These are phyloP conservation scores for Platanthera guangdongensis DNA, from an alignment of 106 monocot species.

Conservation along the genomic window DNA sequence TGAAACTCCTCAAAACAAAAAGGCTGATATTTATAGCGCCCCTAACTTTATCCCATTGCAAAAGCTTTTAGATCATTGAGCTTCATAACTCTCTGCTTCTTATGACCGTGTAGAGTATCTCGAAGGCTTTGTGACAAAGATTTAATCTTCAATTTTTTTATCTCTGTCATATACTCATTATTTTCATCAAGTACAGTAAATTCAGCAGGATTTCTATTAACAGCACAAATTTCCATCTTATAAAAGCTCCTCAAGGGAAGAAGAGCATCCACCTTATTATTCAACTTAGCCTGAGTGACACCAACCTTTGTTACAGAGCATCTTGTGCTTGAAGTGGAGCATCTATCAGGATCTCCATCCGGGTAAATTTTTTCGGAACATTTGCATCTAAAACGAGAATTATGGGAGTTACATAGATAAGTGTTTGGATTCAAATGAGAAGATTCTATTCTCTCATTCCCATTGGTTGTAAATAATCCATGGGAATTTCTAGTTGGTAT, in stretches of 20 bases:
- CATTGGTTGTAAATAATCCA: background rate
- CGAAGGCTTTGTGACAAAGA: background rate
- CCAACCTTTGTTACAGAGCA: conserved; percentile 6
- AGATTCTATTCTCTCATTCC: conserved; percentile 10
- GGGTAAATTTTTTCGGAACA: conserved; percentile 10
- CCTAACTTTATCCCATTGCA: conserved; percentile 2
- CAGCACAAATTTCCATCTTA: conserved; percentile 30
- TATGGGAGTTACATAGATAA: background rate
- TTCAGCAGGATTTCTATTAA: conserved; percentile 91
- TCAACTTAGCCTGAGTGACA: conserved; percentile 7
- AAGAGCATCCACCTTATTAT: conserved; percentile 13
- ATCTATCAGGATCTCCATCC: conserved; percentile 1
- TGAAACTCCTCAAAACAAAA: conserved; percentile 9
- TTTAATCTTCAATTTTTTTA: conserved; percentile 17
- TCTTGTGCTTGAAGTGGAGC: background rate
- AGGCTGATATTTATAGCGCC: background rate
- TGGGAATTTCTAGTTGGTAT: conserved; percentile 10
- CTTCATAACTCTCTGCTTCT: conserved; percentile 24
- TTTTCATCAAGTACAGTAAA: conserved; percentile 52
- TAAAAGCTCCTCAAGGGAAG: conserved; percentile 11
- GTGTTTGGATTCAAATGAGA: conserved; percentile 9
- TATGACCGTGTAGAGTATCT: conserved; percentile 5
- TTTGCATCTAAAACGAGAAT: conserved; percentile 7
- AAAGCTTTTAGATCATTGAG: conserved; percentile 24
- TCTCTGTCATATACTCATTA: conserved; percentile 54